Evolutionary conservation across 1,139 yeast genomes (phyloP), one percentile per base, ranked within the genome.

Genomic region (Debaryomyces sp.): DNA sequence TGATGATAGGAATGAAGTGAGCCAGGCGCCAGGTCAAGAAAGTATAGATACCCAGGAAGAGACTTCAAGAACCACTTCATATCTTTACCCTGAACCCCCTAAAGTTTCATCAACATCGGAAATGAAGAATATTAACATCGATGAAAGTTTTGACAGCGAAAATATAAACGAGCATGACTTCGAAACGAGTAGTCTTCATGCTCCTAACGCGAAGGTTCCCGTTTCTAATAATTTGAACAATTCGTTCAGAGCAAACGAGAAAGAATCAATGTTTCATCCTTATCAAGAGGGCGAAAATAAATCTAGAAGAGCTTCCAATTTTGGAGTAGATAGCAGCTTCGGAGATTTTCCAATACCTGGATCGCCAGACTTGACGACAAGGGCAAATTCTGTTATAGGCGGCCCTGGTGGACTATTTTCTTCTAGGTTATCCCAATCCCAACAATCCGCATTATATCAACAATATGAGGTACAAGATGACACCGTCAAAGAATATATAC

Each of bases 391-490:
- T 4, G 79, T 75, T 1, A 58, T 74, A 43, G 78, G 76, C 17
- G 75, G 73, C 12, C 55, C 64, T 2, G 57, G 60, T 1, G 71
- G 70, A 2, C 50, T 63, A 2, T 70, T 70, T 51, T 70, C 77
- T 1, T 71, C 77, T 7, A 58, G 78, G 46, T 64, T 76, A 47
- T 73, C 79, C 0, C 79, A 76, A 53, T 75, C 79, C 3, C 80
- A 75, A 46, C 79, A 74, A 51, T 71, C 78, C 8, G 77, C 73
- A 1, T 55, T 75, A 64, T 75, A 75, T 58, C 78, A 75, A 52
- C 80, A 76, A 50, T 76, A 76, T 52, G 80, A 75, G 50, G 80
- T 76, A 15, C 68, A 68, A 46, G 81, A 76, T 56, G 81, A 76
- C 53, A 75, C 80, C 1, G 81, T 76, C 4, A 58, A 66, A 30